phyloP scores from a whole-genome alignment of 345 rosid species.

The Nephelium lappaceum region DNA sequence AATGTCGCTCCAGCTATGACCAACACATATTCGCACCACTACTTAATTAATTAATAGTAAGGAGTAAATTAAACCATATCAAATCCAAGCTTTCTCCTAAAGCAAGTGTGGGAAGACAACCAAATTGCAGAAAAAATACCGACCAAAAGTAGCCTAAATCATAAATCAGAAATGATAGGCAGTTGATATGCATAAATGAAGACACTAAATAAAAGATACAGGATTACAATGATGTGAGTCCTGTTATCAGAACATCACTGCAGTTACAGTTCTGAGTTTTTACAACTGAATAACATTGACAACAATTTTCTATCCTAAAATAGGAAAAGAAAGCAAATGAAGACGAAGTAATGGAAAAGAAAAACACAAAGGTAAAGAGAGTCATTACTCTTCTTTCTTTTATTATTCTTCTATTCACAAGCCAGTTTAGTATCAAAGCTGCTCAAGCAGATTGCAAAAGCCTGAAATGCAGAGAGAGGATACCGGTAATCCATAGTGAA shows the following conservation, averaged over 20 bases:
- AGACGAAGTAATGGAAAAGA: background rate
- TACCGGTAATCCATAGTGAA: conserved; percentile 97
- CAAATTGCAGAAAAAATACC: no score
- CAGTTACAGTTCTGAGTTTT: conserved; percentile 10
- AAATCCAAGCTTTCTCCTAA: no score
- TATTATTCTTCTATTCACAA: conserved; percentile 67
- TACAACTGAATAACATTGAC: conserved; percentile 8
- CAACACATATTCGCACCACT: no score
- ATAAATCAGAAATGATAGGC: background rate
- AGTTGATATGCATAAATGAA: background rate
- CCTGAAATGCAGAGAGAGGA: conserved; percentile 95
- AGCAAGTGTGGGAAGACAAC: no score
- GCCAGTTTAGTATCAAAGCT: conserved; percentile 99
- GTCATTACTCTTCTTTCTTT: background rate
- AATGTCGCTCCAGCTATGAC: no score
- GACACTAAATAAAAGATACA: background rate
- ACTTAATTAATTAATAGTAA: no score
- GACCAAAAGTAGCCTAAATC: no score
- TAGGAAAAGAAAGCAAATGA: background rate
- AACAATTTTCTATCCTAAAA: conserved; percentile 20
- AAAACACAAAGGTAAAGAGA: background rate
- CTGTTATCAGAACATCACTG: conserved; percentile 5
- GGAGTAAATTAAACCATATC: no score
- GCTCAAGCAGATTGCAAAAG: conserved; percentile 96
- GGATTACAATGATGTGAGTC: conserved; percentile 7